Evolutionary conservation across 768 basidiomycete genomes (phyloP).

Genomic region (Piloderma croceum): DNA sequence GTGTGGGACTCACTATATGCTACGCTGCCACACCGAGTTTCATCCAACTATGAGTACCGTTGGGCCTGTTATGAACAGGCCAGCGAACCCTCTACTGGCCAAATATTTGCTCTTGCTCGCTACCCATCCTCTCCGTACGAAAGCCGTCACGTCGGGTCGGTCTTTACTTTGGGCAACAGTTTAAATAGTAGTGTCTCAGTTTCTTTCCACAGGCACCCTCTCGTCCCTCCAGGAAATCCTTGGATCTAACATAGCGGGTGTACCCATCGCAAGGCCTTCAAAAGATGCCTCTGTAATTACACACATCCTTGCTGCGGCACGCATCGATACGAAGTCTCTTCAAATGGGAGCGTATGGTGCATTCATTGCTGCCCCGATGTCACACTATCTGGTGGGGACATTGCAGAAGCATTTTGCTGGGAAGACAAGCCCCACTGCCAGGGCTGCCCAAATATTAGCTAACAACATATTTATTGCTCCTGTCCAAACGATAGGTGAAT

Average conservation of each 20-base stretch:
- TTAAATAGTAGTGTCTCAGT: not conserved
- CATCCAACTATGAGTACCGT: too few relatives aligned
- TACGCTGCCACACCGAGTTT: too few relatives aligned
- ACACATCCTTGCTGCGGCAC: slow-evolving; percentile 48
- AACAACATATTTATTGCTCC: slow-evolving; percentile 76
- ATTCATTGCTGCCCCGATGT: slow-evolving; percentile 76
- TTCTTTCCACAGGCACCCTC: slow-evolving; percentile 34
- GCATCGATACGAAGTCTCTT: slow-evolving; percentile 64
- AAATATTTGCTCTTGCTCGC: slow-evolving; percentile 67
- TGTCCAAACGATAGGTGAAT: slow-evolving; percentile 61
- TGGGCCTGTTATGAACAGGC: too few relatives aligned
- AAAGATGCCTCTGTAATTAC: slow-evolving; percentile 50
- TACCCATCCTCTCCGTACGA: slow-evolving; percentile 70
- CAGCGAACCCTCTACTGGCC: slow-evolving; percentile 47
- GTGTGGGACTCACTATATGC: too few relatives aligned
- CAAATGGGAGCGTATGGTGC: slow-evolving; percentile 86
- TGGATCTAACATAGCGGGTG: slow-evolving; percentile 62
- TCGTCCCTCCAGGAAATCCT: slow-evolving; percentile 79
- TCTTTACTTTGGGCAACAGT: slow-evolving; percentile 4
- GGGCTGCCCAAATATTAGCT: slow-evolving; percentile 67
- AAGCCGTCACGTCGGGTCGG: slow-evolving; percentile 68
- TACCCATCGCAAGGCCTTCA: slow-evolving; percentile 44
- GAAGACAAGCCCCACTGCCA: slow-evolving; percentile 55
- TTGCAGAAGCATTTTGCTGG: slow-evolving; percentile 77
- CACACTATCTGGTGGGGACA: slow-evolving; percentile 65